phyloP scores from a whole-genome alignment of 768 basidiomycete species.

The Termitomyces sp. region DNA sequence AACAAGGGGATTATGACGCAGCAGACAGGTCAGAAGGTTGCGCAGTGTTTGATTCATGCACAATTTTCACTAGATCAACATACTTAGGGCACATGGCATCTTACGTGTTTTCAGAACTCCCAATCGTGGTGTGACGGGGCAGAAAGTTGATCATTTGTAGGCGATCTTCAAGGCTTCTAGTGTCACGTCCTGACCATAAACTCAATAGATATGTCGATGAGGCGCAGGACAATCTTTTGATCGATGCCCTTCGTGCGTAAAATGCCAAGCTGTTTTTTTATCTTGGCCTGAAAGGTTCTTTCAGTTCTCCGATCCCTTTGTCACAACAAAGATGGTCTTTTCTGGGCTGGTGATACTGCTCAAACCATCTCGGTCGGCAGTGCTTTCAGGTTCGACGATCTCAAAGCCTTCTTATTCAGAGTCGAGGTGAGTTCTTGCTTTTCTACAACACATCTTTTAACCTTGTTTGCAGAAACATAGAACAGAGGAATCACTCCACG shows the following conservation, averaged over 20 bases:
- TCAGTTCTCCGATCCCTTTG: conserved; percentile 63
- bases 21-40: conserved; percentile 49
- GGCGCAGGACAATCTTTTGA: conserved; percentile 66
- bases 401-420: conserved; percentile 64
- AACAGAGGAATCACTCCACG: conserved; percentile 4
- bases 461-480: conserved; percentile 2
- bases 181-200: not conserved
- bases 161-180: conserved; percentile 5
- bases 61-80: not conserved
- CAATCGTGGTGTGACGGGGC: conserved; percentile 29
- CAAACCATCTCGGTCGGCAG: conserved; percentile 75
- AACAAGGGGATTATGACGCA: conserved; percentile 42
- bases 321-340: conserved; percentile 59
- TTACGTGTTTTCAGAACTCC: conserved; percentile 27
- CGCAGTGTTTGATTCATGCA: not conserved
- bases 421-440: conserved; percentile 45
- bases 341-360: conserved; percentile 81
- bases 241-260: conserved; percentile 54
- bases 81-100: conserved; percentile 53
- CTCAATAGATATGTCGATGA: conserved; percentile 64
- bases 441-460: not conserved
- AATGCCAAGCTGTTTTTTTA: not conserved
- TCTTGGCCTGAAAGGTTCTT: no score
- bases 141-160: conserved; percentile 53
- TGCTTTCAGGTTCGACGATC: conserved; percentile 66